These are phyloP conservation scores for Pythium diclinum DNA, from an alignment of 352 stramenopile species.

Conservation along the genomic window DNA sequence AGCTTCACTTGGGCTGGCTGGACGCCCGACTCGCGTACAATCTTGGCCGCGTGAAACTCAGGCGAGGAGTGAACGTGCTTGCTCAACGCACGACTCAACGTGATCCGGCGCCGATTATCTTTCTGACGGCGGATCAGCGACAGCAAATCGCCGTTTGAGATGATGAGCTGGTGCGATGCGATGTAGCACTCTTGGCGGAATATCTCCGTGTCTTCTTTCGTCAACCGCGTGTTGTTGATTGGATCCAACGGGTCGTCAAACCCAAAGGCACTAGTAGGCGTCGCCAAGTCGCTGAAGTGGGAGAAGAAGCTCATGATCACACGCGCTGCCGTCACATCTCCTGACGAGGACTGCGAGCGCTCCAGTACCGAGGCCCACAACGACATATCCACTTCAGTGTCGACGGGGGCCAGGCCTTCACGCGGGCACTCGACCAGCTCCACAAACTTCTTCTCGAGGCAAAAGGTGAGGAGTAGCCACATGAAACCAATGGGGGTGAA, in stretches of 20 bases:
- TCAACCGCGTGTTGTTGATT: conserved; percentile 64
- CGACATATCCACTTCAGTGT: conserved; percentile 50
- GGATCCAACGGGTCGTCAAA: conserved; percentile 61
- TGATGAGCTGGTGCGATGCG: conserved; percentile 60
- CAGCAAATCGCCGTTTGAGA: conserved; percentile 56
- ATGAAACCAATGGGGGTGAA: conserved; percentile 67
- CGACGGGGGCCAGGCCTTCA: not conserved
- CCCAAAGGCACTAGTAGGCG: conserved; percentile 38
- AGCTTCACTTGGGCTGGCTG: conserved; percentile 7
- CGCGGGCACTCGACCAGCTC: conserved; percentile 31
- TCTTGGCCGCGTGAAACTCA: conserved; percentile 70
- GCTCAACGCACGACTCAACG: conserved; percentile 70
- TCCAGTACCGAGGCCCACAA: conserved; percentile 65
- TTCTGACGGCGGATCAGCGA: conserved; percentile 47
- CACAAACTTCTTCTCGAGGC: conserved; percentile 45
- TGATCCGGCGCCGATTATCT: conserved; percentile 59
- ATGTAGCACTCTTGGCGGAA: conserved; percentile 67
- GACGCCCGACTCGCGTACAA: conserved; percentile 45
- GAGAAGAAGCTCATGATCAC: conserved; percentile 60
- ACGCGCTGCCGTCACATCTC: conserved; percentile 31
- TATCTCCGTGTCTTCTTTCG: conserved; percentile 34
- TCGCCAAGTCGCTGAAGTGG: conserved; percentile 56
- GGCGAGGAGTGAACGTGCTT: conserved; percentile 47
- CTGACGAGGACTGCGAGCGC: conserved; percentile 1
- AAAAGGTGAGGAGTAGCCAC: conserved; percentile 75